These are phyloP conservation scores for Xylaria venustula DNA, from an alignment of 495 filamentous ascomycete genomes.

Conservation along the genomic window DNA sequence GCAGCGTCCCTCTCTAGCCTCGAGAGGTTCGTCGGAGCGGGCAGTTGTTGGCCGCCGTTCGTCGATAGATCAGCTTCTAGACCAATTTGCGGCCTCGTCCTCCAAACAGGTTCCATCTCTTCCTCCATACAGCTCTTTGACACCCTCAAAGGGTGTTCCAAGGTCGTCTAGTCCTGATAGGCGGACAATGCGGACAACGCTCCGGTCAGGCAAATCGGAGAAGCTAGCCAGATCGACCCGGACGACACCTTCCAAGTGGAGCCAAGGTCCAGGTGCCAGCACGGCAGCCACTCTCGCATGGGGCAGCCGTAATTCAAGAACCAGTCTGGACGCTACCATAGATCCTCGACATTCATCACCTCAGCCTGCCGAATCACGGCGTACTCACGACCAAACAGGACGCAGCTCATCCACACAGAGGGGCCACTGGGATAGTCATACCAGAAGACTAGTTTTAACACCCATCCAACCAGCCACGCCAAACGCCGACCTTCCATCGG, in stretches of 20 bases:
- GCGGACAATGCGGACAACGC: constrained; percentile 77
- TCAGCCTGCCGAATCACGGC: constrained; percentile 12
- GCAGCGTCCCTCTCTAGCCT: constrained; percentile 51
- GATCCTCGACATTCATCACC: constrained; percentile 15
- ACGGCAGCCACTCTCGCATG: constrained; percentile 89
- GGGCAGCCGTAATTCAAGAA: constrained; percentile 47
- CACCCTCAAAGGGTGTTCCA: constrained; percentile 43
- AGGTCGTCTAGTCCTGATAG: constrained; percentile 82
- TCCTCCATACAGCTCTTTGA: constrained; percentile 22
- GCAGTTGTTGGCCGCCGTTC: constrained; percentile 29
- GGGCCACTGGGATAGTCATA: constrained; percentile 44
- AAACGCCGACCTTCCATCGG: constrained; percentile 19
- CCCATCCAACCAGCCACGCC: constrained; percentile 23
- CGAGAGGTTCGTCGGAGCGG: constrained; percentile 54
- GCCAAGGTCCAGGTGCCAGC: constrained; percentile 58
- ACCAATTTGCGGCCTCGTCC: constrained; percentile 33
- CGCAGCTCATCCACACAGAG: constrained; percentile 24
- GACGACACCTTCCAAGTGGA: constrained; percentile 22
- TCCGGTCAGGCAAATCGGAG: constrained; percentile 63
- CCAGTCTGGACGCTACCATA: constrained; percentile 14
- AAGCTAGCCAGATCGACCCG: constrained; percentile 55
- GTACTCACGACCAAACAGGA: constrained; percentile 24
- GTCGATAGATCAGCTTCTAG: constrained; percentile 17
- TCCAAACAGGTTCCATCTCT: constrained; percentile 28
- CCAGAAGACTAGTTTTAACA: constrained; percentile 38